A percentile compares a stretch with the other conserved stretches of the same genome.
phyloP scores from a whole-genome alignment of 2,329 filamentous ascomycete species.

The Talaromyces sp. region DNA sequence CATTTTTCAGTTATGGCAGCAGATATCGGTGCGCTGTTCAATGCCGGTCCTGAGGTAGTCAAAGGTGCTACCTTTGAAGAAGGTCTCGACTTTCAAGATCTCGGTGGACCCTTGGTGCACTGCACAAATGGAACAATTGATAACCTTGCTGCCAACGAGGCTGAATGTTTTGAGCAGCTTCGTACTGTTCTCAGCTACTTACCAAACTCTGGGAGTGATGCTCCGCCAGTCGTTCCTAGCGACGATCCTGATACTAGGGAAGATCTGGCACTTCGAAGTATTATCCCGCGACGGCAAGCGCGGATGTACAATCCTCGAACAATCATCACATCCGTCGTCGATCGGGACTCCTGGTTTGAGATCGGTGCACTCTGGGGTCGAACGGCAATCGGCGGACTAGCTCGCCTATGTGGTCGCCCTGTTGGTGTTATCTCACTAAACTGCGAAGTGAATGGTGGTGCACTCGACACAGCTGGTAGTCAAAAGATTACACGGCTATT shows the following conservation, averaged over 20 bases:
- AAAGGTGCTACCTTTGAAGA: conserved; percentile 67
- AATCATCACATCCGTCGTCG: conserved; percentile 61
- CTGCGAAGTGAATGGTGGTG: conserved; percentile 64
- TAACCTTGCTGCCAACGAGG: conserved; percentile 63
- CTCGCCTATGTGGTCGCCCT: conserved; percentile 58
- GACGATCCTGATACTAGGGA: conserved; percentile 55
- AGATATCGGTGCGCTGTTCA: conserved; percentile 64
- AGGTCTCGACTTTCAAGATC: conserved; percentile 59
- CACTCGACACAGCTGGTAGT: conserved; percentile 62
- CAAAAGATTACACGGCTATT: conserved; percentile 64
- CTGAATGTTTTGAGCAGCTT: conserved; percentile 64
- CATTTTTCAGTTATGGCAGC: conserved; percentile 69
- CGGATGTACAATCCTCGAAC: conserved; percentile 63
- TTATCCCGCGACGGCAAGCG: conserved; percentile 61
- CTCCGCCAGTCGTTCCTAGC: conserved; percentile 54
- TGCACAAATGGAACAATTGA: conserved; percentile 69
- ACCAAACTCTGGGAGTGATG: conserved; percentile 59
- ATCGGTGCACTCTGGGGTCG: conserved; percentile 66
- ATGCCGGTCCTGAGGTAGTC: conserved; percentile 66
- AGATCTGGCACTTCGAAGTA: conserved; percentile 54
- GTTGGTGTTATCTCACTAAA: conserved; percentile 64
- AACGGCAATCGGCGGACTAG: conserved; percentile 64
- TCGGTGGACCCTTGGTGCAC: conserved; percentile 64
- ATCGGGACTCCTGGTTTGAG: conserved; percentile 62
- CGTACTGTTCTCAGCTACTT: conserved; percentile 60